Evolutionary conservation across 78 protist species (phyloP), one percentile per base, ranked within the genome.

Genomic region (Dictyostelium brefeldianum): DNA sequence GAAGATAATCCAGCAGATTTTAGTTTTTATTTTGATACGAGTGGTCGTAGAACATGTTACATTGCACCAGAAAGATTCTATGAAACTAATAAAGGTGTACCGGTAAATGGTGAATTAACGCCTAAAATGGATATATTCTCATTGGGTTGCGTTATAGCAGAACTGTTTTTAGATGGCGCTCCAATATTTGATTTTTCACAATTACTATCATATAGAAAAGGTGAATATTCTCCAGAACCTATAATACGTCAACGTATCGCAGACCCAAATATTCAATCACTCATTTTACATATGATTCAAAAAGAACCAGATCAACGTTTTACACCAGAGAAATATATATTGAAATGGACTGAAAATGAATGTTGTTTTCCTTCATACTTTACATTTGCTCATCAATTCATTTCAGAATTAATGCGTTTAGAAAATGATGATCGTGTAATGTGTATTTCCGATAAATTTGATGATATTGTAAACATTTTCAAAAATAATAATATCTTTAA

Each of bases 41-140:
- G 96, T 25, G 97, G 96, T 6, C 73, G 95, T 17, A 95, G 98
- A 65, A 65, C 95, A 1, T 98, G 99, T 91, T 94, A 90, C 64
- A 65, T 98, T 0, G 99, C 99, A 10, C 99, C 99, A 0, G 99
- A 98, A 73, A 85, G 99, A 3, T 83, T 81, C 53, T 41, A 59
- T 78, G 91, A 43, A 18, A 67, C 90, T 29, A 85, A 95, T 62
- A 82, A 27, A 22, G 93, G 83, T 20, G 74, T 27, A 83, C 94
- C 89, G n/a, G 22, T 50, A 6, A 64, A 48, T 59, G 74, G 69
- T 65, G 89, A 50, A 12, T 20, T 43, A 69, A 75, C 94, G 80
- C 90, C 73, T 1, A 70, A 95, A 17, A 83, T 92, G 96, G 99
- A 98, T 69, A 50, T 98, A 46, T 98, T 98, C 75, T 85, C 97